These are phyloP conservation scores for Fusarium sp. DNA, from an alignment of 2,329 filamentous ascomycete species.

Conservation along the genomic window DNA sequence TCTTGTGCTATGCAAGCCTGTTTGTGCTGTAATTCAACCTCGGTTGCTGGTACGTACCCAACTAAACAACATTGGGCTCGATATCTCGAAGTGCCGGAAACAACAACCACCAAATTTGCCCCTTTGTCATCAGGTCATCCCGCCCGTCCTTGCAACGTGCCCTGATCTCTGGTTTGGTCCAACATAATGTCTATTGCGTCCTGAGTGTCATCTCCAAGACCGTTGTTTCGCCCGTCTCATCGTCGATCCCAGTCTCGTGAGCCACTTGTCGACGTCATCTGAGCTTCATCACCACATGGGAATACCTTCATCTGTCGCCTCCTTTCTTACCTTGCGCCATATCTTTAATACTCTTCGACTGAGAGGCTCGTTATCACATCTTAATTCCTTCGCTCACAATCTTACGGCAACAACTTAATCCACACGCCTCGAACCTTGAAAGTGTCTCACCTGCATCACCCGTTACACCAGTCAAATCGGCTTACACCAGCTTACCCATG, in stretches of 20 bases:
- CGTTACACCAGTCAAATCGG: neutral
- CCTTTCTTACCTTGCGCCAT: conserved; percentile 1
- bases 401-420: neutral
- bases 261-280: conserved; percentile 29
- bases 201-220: neutral
- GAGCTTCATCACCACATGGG: conserved; percentile 7
- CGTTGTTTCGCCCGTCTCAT: conserved; percentile 2
- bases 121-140: neutral
- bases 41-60: conserved; percentile 7
- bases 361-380: neutral
- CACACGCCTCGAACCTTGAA: neutral
- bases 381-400: neutral
- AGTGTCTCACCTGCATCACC: neutral
- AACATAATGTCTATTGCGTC: neutral
- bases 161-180: neutral
- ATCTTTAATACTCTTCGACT: neutral
- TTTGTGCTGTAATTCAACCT: neutral
- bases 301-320: conserved; percentile 30
- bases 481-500: neutral
- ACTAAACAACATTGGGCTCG: neutral
- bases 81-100: neutral
- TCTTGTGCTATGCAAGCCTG: neutral
- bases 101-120: conserved; percentile 1
- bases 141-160: neutral
- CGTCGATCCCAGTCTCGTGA: neutral